These are phyloP conservation scores for Endotrypanum monterogeii DNA, from an alignment of 208 protist species.

Conservation along the genomic window DNA sequence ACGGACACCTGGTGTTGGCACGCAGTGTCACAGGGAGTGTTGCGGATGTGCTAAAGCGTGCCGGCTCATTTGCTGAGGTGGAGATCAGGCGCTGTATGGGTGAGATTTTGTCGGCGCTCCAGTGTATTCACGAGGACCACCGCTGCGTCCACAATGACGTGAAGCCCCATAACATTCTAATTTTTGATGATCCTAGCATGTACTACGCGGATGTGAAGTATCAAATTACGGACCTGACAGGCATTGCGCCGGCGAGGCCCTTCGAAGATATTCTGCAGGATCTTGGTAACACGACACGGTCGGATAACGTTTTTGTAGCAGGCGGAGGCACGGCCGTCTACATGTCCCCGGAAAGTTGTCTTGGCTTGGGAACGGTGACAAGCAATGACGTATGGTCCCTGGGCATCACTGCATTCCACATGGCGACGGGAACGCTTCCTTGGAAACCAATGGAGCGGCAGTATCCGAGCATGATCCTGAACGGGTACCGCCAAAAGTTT, in stretches of 20 bases:
- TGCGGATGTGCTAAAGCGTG: slow-evolving; percentile 35
- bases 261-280: slow-evolving; percentile 9
- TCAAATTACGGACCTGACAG: slow-evolving; percentile 68
- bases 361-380: slow-evolving; percentile 44
- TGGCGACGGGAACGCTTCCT: slow-evolving; percentile 66
- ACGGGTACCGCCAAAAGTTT: slow-evolving; percentile 60
- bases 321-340: slow-evolving; percentile 63
- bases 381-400: slow-evolving; percentile 87
- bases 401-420: slow-evolving; percentile 73
- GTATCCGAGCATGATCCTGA: slow-evolving; percentile 66
- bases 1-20: slow-evolving; percentile 17
- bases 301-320: background rate
- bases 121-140: slow-evolving; percentile 60
- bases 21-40: slow-evolving; percentile 26
- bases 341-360: slow-evolving; percentile 85
- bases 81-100: slow-evolving; percentile 29
- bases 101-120: slow-evolving; percentile 46
- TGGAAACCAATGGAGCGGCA: slow-evolving; percentile 64
- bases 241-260: slow-evolving; percentile 6
- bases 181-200: slow-evolving; percentile 30
- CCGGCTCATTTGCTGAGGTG: slow-evolving; percentile 12
- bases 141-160: slow-evolving; percentile 78
- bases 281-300: background rate
- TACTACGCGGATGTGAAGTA: slow-evolving; percentile 31
- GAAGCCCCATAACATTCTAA: slow-evolving; percentile 85